These are phyloP conservation scores for Trichothecium roseum DNA, from an alignment of 2,329 filamentous ascomycete species.

Conservation along the genomic window DNA sequence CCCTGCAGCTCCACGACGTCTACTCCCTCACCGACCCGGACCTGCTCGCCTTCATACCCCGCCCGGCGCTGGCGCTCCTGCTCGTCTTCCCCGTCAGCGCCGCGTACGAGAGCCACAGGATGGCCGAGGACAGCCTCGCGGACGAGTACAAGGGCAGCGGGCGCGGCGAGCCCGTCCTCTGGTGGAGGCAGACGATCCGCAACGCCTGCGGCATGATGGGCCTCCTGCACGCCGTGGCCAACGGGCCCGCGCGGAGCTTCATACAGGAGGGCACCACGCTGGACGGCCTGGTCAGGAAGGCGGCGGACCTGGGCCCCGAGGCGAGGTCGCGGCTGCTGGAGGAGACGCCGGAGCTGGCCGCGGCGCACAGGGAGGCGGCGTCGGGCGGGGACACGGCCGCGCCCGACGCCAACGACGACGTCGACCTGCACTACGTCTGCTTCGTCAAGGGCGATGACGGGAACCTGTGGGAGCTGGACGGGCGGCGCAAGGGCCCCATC, in stretches of 20 bases:
- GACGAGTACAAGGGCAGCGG: slow-evolving; percentile 59
- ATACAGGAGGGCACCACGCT: slow-evolving; percentile 50
- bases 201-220: slow-evolving; percentile 92
- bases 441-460: slow-evolving; percentile 71
- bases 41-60: slow-evolving; percentile 76
- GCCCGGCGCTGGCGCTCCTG: slow-evolving; percentile 77
- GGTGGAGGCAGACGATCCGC: slow-evolving; percentile 91
- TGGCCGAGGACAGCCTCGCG: slow-evolving; percentile 57
- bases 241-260: slow-evolving; percentile 57
- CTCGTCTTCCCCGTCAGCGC: slow-evolving; percentile 82
- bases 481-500: slow-evolving; percentile 46
- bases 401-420: slow-evolving; percentile 64
- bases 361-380: slow-evolving; percentile 70
- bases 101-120: slow-evolving; percentile 67
- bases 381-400: slow-evolving; percentile 67
- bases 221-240: slow-evolving; percentile 70
- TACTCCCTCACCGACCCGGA: slow-evolving; percentile 81
- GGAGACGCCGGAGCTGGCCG: slow-evolving; percentile 62
- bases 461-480: slow-evolving; percentile 50
- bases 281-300: slow-evolving; percentile 53
- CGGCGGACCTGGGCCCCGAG: slow-evolving; percentile 56
- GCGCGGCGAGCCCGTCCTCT: slow-evolving; percentile 64
- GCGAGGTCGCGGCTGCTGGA: slow-evolving; percentile 68
- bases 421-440: slow-evolving; percentile 94
- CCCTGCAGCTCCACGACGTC: slow-evolving; percentile 78